These are phyloP conservation scores for Grammothele lineata DNA, from an alignment of 768 basidiomycete species.

Conservation along the genomic window DNA sequence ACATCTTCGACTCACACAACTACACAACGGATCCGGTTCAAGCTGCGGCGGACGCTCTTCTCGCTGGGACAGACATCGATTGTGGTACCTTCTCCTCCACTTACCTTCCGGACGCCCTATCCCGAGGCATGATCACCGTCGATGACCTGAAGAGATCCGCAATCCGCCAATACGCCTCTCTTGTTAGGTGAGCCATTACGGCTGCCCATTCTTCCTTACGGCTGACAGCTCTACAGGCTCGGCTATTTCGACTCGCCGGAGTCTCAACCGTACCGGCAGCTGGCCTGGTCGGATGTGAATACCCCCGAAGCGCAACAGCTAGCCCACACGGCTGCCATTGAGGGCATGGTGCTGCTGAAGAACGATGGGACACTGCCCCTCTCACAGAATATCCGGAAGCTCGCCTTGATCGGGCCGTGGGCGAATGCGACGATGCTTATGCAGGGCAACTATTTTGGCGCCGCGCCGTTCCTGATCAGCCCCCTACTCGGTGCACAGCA, in stretches of 20 bases:
- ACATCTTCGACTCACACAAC: constrained; percentile 48
- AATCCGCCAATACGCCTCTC: constrained; percentile 46
- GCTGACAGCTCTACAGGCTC: constrained; percentile 31
- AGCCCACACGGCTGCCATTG: constrained; percentile 46
- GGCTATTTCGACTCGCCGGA: constrained; percentile 53
- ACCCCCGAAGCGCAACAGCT: constrained; percentile 42
- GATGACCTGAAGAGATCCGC: constrained; percentile 40
- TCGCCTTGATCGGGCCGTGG: constrained; percentile 62
- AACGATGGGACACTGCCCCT: constrained; percentile 60
- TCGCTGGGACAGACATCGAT: constrained; percentile 43
- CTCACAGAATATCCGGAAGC: constrained; percentile 36
- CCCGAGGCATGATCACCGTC: constrained; percentile 42
- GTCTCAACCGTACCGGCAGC: constrained; percentile 46
- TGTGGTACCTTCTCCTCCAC: constrained; percentile 45
- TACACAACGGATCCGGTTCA: constrained; percentile 41
- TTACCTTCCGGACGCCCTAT: constrained; percentile 44
- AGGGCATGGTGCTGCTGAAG: constrained; percentile 58
- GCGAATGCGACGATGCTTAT: constrained; percentile 50
- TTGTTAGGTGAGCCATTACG: constrained; percentile 40
- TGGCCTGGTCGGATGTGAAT: constrained; percentile 46
- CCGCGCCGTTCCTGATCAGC: constrained; percentile 51
- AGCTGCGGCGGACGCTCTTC: constrained; percentile 46
- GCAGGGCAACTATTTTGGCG: constrained; percentile 56
- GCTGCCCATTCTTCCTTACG: too few species aligned
- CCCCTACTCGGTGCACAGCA: constrained; percentile 45